Percentiles rank a stretch among this genome's conserved stretches.
These are phyloP conservation scores for Termitomyces eurrhizus DNA, from an alignment of 768 basidiomycete species.

Conservation along the genomic window DNA sequence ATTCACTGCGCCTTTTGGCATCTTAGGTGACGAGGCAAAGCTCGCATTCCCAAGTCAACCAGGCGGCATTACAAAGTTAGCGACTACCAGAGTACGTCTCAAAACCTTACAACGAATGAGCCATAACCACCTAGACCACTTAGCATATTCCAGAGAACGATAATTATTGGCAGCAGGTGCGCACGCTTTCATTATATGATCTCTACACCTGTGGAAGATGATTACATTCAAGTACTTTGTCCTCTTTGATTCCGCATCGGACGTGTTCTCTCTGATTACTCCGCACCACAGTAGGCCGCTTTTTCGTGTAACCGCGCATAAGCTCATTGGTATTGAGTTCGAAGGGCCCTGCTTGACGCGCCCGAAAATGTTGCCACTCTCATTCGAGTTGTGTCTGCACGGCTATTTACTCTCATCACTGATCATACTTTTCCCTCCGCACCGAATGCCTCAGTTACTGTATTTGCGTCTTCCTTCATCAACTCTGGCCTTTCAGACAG, in stretches of 20 bases:
- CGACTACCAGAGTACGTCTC: slow-evolving; percentile 62
- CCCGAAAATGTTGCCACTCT: slow-evolving; percentile 88
- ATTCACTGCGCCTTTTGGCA: slow-evolving; percentile 70
- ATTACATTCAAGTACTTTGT: slow-evolving; percentile 57
- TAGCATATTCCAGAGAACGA: slow-evolving; percentile 77
- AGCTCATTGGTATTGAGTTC: slow-evolving; percentile 46
- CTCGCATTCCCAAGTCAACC: slow-evolving; percentile 84
- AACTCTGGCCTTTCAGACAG: slow-evolving; percentile 52
- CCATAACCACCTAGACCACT: slow-evolving; percentile 1
- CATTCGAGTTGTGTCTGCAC: slow-evolving; percentile 62
- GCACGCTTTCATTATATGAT: slow-evolving; percentile 18
- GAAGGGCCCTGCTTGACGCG: slow-evolving; percentile 73
- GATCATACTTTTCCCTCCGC: slow-evolving; percentile 78
- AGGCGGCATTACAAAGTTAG: slow-evolving; percentile 73
- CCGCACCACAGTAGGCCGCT: slow-evolving; percentile 71
- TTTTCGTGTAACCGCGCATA: slow-evolving; percentile 3
- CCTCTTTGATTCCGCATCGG: slow-evolving; percentile 86
- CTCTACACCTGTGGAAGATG: neutral
- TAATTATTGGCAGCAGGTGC: slow-evolving; percentile 87
- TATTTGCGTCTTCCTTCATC: slow-evolving; percentile 69
- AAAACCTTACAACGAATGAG: neutral
- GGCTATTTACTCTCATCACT: slow-evolving; percentile 70
- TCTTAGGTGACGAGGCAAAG: slow-evolving; percentile 84
- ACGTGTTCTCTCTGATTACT: slow-evolving; percentile 87
- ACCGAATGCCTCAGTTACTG: slow-evolving; percentile 50